Evolutionary conservation across 805 yeast species (phyloP), one percentile per base, ranked within the genome.

Genomic region (Barnettozyma siamensis): DNA sequence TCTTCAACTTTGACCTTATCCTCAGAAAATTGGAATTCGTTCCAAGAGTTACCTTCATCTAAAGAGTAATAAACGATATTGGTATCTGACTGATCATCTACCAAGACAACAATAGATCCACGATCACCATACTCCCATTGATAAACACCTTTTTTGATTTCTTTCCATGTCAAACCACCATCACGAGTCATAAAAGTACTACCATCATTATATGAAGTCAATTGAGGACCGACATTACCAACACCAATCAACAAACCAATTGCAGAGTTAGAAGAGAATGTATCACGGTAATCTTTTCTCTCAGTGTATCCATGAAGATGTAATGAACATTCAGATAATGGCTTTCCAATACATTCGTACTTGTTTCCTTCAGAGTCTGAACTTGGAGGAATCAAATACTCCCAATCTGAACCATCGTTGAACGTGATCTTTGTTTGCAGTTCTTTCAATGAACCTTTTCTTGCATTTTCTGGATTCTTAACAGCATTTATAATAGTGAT

Each of bases 51-150:
- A 24, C 98, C 99, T 48, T 81, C 83, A 62, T 93, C 93, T 8
- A 79, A 55, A 0, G 96, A 85, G 53, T 79, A 89, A 1, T 63
- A 50, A 2, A 91, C 40, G 1, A 65, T 59, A 46, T 86, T 70
- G 0, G 96, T 80, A 10, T 65, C 64, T 17, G 73, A 76, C 3
- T 60, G 65, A 13, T 75, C 76, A 32, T 78, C 70, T 3, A 83
- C 89, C 35, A 89, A 60, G 1, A 86, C 87, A 40, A 93, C 63
- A 31, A 93, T 73, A 1, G 95, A 80, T 11, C 99, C 99, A 49
- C 87, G 85, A 62, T 93, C 99, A 46, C 98, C 98, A 60, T 70
- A 93, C 60, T 89, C 98, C 98, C 98, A 93, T 76, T 84, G 83
- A 53, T 75, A 74, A 1, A 77, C 73, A 2, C 94, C 93, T 46